These are phyloP conservation scores for Kodamaea kaohsiungensis DNA, from an alignment of 805 yeast species.

Conservation along the genomic window DNA sequence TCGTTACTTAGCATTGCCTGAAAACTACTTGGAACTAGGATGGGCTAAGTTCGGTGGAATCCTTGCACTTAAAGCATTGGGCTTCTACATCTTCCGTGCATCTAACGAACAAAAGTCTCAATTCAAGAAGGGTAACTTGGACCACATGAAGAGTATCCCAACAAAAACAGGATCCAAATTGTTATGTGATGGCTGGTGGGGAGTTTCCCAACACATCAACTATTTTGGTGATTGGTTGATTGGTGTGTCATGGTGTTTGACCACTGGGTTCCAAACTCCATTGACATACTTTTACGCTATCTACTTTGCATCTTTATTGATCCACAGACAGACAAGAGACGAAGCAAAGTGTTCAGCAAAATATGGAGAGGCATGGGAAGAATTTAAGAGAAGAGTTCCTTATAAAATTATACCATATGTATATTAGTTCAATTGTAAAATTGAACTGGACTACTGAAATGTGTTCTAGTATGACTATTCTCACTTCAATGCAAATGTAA, in stretches of 20 bases:
- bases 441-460: too few species aligned
- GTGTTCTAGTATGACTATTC: too few species aligned
- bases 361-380: constrained; percentile 84
- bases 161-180: constrained; percentile 79
- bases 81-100: constrained; percentile 80
- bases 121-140: constrained; percentile 76
- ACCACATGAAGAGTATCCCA: constrained; percentile 58
- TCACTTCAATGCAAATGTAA: too few species aligned
- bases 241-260: constrained; percentile 89
- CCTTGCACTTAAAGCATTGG: constrained; percentile 51
- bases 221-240: constrained; percentile 95
- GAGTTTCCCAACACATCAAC: constrained; percentile 85
- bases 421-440: constrained; percentile 43
- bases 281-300: constrained; percentile 85
- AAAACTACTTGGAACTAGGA: constrained; percentile 59
- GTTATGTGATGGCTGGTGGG: constrained; percentile 96
- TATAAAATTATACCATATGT: constrained; percentile 88
- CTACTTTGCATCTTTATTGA: constrained; percentile 76
- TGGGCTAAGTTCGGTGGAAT: constrained; percentile 38
- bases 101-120: constrained; percentile 83
- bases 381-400: constrained; percentile 79
- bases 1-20: constrained; percentile 64
- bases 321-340: constrained; percentile 90
- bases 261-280: constrained; percentile 80
- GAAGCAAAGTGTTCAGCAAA: constrained; percentile 86